These are phyloP conservation scores for Xylaria bambusicola DNA, from an alignment of 495 filamentous ascomycete genomes.

Conservation along the genomic window DNA sequence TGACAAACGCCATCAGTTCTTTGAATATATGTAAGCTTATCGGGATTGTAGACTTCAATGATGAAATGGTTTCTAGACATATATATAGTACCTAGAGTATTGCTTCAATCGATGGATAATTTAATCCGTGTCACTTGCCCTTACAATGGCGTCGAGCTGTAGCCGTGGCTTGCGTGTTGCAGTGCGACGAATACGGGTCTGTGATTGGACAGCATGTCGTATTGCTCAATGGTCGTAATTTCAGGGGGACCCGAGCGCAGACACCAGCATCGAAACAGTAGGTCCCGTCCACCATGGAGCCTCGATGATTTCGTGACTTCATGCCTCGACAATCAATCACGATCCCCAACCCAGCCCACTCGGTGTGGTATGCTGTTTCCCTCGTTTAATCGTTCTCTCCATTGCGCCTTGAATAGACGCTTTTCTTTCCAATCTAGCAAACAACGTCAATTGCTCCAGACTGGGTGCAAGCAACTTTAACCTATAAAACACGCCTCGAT, in stretches of 20 bases:
- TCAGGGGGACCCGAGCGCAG: slow-evolving; percentile 3
- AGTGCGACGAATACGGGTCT: neutral
- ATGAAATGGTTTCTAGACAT: no score
- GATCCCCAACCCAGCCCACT: slow-evolving; percentile 21
- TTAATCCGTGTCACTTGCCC: neutral
- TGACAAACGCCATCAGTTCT: slow-evolving; percentile 1
- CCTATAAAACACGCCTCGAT: neutral
- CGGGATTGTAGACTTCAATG: no score
- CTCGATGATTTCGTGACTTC: slow-evolving; percentile 16
- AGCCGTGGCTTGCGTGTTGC: neutral
- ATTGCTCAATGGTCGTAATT: slow-evolving; percentile 12
- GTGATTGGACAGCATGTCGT: slow-evolving; percentile 8
- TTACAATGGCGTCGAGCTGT: neutral
- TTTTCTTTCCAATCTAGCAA: neutral
- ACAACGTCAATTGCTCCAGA: neutral
- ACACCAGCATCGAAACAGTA: slow-evolving; percentile 11
- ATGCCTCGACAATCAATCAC: slow-evolving; percentile 21
- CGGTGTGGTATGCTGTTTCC: slow-evolving; percentile 36
- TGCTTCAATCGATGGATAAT: neutral
- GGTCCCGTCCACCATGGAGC: slow-evolving; percentile 1
- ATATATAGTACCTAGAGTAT: neutral
- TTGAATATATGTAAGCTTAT: no score
- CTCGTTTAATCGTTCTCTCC: slow-evolving; percentile 29
- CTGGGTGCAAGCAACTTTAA: neutral
- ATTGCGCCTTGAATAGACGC: neutral